Conservation (phyloP, 106 monocot species). For the Xerophyta viscosa region DNA sequence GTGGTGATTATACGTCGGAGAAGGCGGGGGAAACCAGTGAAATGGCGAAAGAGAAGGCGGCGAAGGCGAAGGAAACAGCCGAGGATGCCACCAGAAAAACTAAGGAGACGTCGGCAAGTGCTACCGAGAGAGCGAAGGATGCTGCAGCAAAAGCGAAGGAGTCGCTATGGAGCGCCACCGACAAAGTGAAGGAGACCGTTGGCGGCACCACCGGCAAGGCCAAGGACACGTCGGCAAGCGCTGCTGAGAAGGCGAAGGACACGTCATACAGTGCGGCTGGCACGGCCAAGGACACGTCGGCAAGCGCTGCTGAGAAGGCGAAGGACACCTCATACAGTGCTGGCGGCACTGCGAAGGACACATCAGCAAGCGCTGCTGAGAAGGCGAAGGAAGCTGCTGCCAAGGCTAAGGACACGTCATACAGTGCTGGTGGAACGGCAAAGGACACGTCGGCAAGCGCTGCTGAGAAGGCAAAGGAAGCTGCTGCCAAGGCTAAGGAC, state of each 20-base stretch:
- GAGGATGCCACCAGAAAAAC: no score
- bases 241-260: background rate
- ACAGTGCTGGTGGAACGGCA: background rate
- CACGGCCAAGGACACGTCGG: background rate
- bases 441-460: background rate
- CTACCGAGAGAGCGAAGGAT: background rate
- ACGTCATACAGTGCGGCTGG: no score
- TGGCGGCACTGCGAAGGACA: background rate
- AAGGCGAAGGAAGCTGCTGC: background rate
- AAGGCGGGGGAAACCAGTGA: no score
- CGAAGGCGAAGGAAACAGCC: background rate
- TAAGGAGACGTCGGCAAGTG: background rate
- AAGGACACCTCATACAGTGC: background rate
- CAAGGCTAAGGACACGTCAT: background rate
- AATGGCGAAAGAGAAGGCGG: no score
- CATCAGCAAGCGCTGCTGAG: background rate
- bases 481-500: background rate
- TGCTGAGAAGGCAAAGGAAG: background rate
- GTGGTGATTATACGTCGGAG: background rate
- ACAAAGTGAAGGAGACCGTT: background rate
- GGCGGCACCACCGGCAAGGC: background rate
- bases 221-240: background rate
- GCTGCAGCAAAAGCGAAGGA: no score
- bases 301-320: background rate
- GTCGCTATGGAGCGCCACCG: background rate